Evolutionary conservation across 305 asterid genomes (phyloP).

Genomic region (Fraxinus angustifolia): DNA sequence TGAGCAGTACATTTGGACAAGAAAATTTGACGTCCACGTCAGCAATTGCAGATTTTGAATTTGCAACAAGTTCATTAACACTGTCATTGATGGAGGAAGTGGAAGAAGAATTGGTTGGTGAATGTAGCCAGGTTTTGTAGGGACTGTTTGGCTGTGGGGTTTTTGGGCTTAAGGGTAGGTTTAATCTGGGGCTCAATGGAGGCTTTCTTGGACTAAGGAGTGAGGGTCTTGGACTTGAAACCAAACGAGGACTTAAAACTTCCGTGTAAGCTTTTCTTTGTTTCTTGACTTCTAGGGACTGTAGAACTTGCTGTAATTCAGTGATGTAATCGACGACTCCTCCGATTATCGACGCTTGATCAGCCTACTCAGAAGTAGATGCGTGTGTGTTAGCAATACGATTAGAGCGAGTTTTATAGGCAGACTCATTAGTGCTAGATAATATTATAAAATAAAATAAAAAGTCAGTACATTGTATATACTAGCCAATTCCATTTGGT

Average conservation of each 20-base stretch:
- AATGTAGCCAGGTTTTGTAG: slow-evolving; percentile 48
- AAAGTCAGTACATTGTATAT: neutral
- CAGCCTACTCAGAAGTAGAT: slow-evolving; percentile 42
- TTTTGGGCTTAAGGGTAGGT: slow-evolving; percentile 70
- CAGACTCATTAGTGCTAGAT: neutral
- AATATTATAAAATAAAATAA: neutral
- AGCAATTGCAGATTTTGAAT: slow-evolving; percentile 64
- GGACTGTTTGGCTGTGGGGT: slow-evolving; percentile 79
- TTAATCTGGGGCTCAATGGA: slow-evolving; percentile 66
- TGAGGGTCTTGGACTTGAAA: slow-evolving; percentile 44
- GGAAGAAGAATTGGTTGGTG: slow-evolving; percentile 53
- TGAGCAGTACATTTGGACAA: slow-evolving; percentile 63
- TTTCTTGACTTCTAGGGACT: slow-evolving; percentile 74
- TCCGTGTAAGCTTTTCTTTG: slow-evolving; percentile 68
- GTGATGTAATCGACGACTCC: slow-evolving; percentile 82
- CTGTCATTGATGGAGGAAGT: slow-evolving; percentile 43
- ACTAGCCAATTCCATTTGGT: neutral
- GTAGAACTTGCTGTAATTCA: slow-evolving; percentile 70
- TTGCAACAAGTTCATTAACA: slow-evolving; percentile 70
- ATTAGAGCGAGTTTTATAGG: neutral
- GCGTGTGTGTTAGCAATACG: neutral
- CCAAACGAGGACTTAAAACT: slow-evolving; percentile 59
- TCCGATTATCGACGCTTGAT: slow-evolving; percentile 90
- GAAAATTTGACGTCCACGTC: slow-evolving; percentile 84
- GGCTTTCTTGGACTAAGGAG: slow-evolving; percentile 67